phyloP scores from a whole-genome alignment of 2,329 filamentous ascomycete species.

The Shiraia sp. region DNA sequence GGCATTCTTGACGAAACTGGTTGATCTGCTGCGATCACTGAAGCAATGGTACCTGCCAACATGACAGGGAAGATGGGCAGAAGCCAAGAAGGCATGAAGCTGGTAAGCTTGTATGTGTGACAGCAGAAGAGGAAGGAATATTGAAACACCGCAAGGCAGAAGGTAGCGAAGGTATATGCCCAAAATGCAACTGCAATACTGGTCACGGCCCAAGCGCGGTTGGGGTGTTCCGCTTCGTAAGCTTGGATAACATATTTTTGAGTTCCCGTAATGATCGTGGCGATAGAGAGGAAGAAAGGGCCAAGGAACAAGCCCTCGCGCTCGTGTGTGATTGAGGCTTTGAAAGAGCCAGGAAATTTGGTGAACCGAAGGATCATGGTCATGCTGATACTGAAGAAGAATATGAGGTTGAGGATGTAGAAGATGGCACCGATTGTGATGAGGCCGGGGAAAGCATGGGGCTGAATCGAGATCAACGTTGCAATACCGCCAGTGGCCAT shows the following conservation, averaged over 20 bases:
- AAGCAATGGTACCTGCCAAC: constrained; percentile 72
- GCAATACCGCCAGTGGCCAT: constrained; percentile 55
- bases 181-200: constrained; percentile 49
- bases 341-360: constrained; percentile 50
- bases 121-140: constrained; percentile 69
- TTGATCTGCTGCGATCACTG: constrained; percentile 65
- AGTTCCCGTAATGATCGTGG: constrained; percentile 50
- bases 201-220: constrained; percentile 47
- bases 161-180: constrained; percentile 49
- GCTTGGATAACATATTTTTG: constrained; percentile 42
- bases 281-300: constrained; percentile 47
- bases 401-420: constrained; percentile 55
- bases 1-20: constrained; percentile 60
- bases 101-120: constrained; percentile 62
- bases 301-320: constrained; percentile 56
- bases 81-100: constrained; percentile 76
- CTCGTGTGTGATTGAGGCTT: constrained; percentile 53
- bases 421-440: constrained; percentile 56
- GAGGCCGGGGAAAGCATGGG: constrained; percentile 54
- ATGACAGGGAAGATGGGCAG: constrained; percentile 76
- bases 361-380: constrained; percentile 50
- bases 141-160: constrained; percentile 47
- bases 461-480: constrained; percentile 49
- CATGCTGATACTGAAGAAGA: constrained; percentile 45
- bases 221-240: constrained; percentile 42